Percentiles rank a stretch among this genome's conserved stretches.
phyloP scores from a whole-genome alignment of 257 asterid species.

The Nyctanthes arbortristis region DNA sequence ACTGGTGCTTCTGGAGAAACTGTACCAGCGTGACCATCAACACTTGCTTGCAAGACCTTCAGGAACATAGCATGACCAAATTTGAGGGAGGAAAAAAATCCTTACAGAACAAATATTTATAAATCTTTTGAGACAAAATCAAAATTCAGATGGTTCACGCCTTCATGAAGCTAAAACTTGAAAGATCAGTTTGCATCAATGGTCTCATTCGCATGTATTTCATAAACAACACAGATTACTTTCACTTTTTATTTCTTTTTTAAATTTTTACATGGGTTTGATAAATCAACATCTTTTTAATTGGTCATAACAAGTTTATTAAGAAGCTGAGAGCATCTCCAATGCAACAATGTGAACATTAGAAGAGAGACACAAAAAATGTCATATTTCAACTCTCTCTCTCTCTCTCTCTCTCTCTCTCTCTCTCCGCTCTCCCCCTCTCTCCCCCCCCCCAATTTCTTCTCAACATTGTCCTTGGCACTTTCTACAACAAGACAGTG shows the following conservation, averaged over 20 bases:
- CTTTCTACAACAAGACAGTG: too few relatives aligned
- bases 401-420: too few relatives aligned
- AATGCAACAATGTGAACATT: too few relatives aligned
- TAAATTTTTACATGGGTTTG: neutral
- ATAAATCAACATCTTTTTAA: neutral
- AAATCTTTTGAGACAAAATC: neutral
- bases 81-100: constrained; percentile 13
- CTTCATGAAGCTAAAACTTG: neutral
- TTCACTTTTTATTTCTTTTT: neutral
- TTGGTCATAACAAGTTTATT: neutral
- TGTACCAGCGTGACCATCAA: constrained; percentile 44
- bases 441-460: too few relatives aligned
- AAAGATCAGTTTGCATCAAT: neutral
- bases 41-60: constrained; percentile 82
- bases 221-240: neutral
- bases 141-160: neutral
- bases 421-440: too few relatives aligned
- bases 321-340: too few relatives aligned
- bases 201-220: neutral
- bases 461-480: too few relatives aligned
- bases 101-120: constrained; percentile 4
- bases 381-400: too few relatives aligned
- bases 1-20: constrained; percentile 43
- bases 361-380: too few relatives aligned
- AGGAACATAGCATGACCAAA: constrained; percentile 17